Evolutionary conservation across 495 filamentous ascomycete species (phyloP).

Genomic region (Podospora sp.): DNA sequence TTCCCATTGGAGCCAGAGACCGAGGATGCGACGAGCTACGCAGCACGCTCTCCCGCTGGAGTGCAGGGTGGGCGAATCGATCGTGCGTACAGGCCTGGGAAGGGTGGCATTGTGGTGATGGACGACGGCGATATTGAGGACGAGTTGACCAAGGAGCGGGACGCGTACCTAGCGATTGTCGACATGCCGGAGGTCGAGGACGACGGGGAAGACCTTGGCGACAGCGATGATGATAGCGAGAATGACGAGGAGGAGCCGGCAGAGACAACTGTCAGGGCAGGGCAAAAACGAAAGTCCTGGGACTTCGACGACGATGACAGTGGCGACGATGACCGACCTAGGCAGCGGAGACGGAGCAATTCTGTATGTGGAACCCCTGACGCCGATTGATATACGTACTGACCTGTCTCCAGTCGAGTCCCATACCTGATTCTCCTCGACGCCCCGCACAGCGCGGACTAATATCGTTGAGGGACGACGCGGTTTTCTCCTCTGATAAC

Average conservation of each 20-base stretch:
- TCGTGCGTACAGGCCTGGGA: constrained; percentile 70
- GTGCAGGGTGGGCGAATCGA: constrained; percentile 69
- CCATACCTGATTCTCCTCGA: constrained; percentile 53
- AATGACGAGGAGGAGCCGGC: constrained; percentile 34
- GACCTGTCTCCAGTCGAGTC: constrained; percentile 57
- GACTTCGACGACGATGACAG: constrained; percentile 69
- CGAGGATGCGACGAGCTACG: constrained; percentile 46
- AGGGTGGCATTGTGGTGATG: constrained; percentile 85
- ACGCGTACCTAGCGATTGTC: constrained; percentile 78
- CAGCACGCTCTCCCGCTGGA: constrained; percentile 52
- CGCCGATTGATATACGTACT: constrained; percentile 25
- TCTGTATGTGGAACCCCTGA: constrained; percentile 59
- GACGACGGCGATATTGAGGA: constrained; percentile 97
- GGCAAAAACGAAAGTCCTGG: constrained; percentile 81
- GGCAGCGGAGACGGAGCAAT: constrained; percentile 81
- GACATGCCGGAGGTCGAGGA: constrained; percentile 92
- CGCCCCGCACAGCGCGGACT: constrained; percentile 55
- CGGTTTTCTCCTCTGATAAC: constrained; percentile 42
- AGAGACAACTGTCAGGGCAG: constrained; percentile 33
- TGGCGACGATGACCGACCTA: constrained; percentile 71
- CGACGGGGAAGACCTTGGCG: constrained; percentile 58
- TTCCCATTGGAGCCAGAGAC: constrained; percentile 54
- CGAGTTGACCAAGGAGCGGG: constrained; percentile 70
- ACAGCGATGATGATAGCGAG: constrained; percentile 45
- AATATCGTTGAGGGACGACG: constrained; percentile 48